These are phyloP conservation scores for Lithospermum erythrorhizon DNA, from an alignment of 257 asterid species.

Conservation along the genomic window DNA sequence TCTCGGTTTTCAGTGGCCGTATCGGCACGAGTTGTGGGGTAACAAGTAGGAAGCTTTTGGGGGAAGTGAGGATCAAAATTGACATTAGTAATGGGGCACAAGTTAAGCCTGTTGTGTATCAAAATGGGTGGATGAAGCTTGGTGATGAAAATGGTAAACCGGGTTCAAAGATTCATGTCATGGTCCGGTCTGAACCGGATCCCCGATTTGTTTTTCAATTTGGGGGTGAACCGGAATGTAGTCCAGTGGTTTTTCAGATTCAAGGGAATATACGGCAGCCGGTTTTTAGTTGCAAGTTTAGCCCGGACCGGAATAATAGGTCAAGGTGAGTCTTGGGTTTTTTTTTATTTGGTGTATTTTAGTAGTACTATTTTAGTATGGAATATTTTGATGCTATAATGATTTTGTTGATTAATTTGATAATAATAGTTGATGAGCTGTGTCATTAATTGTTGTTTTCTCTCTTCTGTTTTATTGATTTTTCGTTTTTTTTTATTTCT, in stretches of 20 bases:
- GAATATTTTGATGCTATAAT: not conserved
- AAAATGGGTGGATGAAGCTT: constrained; percentile 72
- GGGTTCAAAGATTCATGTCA: constrained; percentile 44
- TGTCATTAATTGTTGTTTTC: not conserved
- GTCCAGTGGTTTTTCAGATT: constrained; percentile 81
- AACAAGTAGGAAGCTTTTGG: constrained; percentile 45
- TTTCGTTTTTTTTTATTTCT: too few relatives aligned
- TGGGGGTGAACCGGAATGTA: constrained; percentile 89
- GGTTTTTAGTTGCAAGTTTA: constrained; percentile 88
- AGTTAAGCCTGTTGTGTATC: constrained; percentile 33
- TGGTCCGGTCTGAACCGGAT: constrained; percentile 73
- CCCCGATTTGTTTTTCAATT: constrained; percentile 83
- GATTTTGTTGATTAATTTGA: not conserved
- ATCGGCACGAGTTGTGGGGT: constrained; percentile 71
- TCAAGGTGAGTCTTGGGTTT: constrained; percentile 50
- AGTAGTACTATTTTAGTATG: not conserved
- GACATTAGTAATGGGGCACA: constrained; percentile 28
- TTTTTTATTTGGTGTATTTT: not conserved
- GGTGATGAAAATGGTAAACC: constrained; percentile 20
- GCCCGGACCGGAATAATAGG: constrained; percentile 63
- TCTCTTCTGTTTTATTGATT: too few relatives aligned
- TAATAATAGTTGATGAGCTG: not conserved
- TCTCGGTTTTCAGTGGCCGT: constrained; percentile 59
- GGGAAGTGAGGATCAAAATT: constrained; percentile 31
- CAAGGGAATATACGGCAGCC: constrained; percentile 79